Base-by-base conservation (phyloP, 2,329 filamentous ascomycete species). In the Lojkania enalia region DNA sequence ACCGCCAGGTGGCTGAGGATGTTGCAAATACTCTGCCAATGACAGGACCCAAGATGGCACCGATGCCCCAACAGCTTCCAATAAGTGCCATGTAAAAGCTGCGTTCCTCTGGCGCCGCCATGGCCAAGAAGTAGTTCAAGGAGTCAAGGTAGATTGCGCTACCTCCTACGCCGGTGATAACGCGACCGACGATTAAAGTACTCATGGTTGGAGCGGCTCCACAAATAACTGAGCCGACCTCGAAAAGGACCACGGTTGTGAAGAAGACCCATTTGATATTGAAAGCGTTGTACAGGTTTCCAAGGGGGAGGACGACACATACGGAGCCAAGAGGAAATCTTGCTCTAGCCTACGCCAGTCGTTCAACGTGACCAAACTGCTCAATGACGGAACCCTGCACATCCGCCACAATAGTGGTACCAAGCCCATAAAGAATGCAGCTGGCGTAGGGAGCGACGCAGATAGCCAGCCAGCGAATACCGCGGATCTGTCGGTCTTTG, bases 1-100 rank as follows among this genome's bases (percentile, higher is more conserved):
- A 78, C 39, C 76, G 49, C 76, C 76, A 79, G 0, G 70, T 73
- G 1, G 70, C 68, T 4, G 60, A 47, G 3, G 55, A 55, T 20
- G 69, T 67, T 6, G 65, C 64, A 33, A 78, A 77, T n/a, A 54
- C 62, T 19, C 69, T 70, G 3, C 71, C 71, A 41, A 74, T 60
- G 39, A 73, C 53, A 0, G 70, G 72, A 4, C 71, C 71, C 5
- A 36, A 15, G 9, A 15, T 36, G 33, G 58, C 63, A 4, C 71
- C 71, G 1, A 61, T 9, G 7, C 69, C 67, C 67, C 65, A 74
- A 25, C 57, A 48, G 11, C 72, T 48, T 2, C 66, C 71, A 13
- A 59, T 63, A n/a, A 63, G 36, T 4, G 54, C 51, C 12, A 73
- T 52, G 39, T 73, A 73, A 5, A 60, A 35, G 0, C 64, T 55